A percentile compares a stretch with the other conserved stretches of the same genome.
These are phyloP conservation scores for Mycena rosella DNA, from an alignment of 768 basidiomycete genomes.

Conservation along the genomic window DNA sequence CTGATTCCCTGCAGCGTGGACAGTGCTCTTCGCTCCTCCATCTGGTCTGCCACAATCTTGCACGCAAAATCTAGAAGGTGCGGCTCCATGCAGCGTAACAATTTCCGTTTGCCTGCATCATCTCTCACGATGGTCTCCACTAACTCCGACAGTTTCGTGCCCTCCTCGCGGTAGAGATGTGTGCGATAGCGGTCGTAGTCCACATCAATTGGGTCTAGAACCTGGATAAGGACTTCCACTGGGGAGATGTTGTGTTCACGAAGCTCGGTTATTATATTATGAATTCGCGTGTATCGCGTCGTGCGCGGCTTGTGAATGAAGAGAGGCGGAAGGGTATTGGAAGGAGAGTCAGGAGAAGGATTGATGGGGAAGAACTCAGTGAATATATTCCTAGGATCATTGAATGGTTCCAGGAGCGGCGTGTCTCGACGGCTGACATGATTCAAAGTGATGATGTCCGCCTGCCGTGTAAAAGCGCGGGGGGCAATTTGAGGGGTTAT, in stretches of 20 bases:
- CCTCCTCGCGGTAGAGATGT: conserved; percentile 1
- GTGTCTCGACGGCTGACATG: too few species aligned
- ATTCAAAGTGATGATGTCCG: too few species aligned
- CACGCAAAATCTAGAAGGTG: neutral
- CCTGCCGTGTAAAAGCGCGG: too few species aligned
- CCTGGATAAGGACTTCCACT: conserved; percentile 6
- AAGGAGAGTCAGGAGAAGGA: too few species aligned
- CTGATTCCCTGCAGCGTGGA: neutral
- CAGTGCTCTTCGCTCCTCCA: neutral
- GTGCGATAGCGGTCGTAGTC: conserved; percentile 9
- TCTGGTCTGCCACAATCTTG: neutral
- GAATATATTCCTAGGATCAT: too few species aligned
- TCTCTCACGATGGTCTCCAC: conserved; percentile 3
- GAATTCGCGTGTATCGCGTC: conserved; percentile 11
- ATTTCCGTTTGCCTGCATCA: neutral
- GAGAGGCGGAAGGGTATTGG: too few species aligned
- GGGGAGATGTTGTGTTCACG: conserved; percentile 5
- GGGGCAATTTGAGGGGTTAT: too few species aligned
- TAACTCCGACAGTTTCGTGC: neutral
- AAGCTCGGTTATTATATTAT: neutral
- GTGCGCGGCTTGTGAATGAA: too few species aligned
- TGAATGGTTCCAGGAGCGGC: too few species aligned
- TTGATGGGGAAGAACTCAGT: too few species aligned
- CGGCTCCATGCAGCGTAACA: neutral
- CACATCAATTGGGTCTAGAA: neutral